Base-by-base conservation (phyloP, 805 yeast species). In the Kuraishia piskuri region DNA sequence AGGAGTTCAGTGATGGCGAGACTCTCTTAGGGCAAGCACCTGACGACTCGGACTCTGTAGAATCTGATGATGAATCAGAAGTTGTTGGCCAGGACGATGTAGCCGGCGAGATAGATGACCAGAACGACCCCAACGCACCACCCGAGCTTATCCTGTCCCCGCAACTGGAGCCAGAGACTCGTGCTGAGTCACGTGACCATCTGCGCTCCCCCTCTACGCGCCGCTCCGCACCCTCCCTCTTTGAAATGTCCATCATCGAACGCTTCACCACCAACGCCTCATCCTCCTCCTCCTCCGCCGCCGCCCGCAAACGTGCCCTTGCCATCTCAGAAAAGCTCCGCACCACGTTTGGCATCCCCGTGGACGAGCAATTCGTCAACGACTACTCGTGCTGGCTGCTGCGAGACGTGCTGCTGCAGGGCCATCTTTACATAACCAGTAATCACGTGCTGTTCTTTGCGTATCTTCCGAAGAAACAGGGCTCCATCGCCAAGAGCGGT, bases 331-430 rank as follows among this genome's bases (percentile, higher is more conserved):
- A 63, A 6, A 74, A 72, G 53, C 57, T 77, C 46, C 63, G 61
- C 37, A 57, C 61, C 6, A 66, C 68, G 1, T 78, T 79, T 59
- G 74, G 73, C 3, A 66, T 85, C n/a, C 64, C 67, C n/a, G 77
- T 74, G 21, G 74, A 75, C 46, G 90, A 85, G 58, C 66, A 67
- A n/a, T 75, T 84, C 55, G 59, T 77, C 31, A 78, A 76, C n/a
- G 87, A 83, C 56, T 86, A 76, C 60, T 77, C 85, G 2, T 82
- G 90, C 26, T 91, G 96, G 96, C 71, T 91, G 40, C 72, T 90
- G 54, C 79, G 83, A 55, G 96, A 88, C 60, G 94, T 91, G 0
- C 70, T 92, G 24, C 69, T 90, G 23, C 97, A 90, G 66, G 98
- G 98, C 2, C 91, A 87, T 60, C 66, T 90, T 19, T 86, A 86